A percentile compares a stretch with the other conserved stretches of the same genome.
Evolutionary conservation across 257 asterid species (phyloP).

Genomic region (Lycium ferocissimum): DNA sequence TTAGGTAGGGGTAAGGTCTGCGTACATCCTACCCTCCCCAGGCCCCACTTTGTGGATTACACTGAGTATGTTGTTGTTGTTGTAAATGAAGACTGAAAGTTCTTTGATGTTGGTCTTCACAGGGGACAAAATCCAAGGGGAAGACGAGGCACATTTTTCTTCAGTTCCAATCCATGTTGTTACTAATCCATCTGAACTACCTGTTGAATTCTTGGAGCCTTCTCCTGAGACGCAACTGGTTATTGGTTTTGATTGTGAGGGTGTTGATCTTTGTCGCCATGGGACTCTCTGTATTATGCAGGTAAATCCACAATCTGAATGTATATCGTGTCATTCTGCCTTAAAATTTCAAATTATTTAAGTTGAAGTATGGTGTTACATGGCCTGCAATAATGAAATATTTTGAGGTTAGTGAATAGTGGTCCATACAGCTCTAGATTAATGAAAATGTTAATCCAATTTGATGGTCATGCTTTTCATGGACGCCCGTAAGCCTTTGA

Average conservation of each 20-base stretch:
- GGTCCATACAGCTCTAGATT: slow-evolving; percentile 15
- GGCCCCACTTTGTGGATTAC: too few species aligned
- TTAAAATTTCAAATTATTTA: not conserved
- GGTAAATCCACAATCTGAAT: slow-evolving; percentile 47
- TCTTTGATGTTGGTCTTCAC: slow-evolving; percentile 35
- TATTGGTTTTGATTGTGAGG: slow-evolving; percentile 98
- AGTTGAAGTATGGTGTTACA: not conserved
- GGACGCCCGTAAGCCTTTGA: slow-evolving; percentile 15
- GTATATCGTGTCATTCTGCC: not conserved
- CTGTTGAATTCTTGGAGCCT: slow-evolving; percentile 89
- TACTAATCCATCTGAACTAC: slow-evolving; percentile 82
- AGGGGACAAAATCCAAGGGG: slow-evolving; percentile 58
- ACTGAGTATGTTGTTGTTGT: too few species aligned
- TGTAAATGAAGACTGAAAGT: slow-evolving; percentile 25
- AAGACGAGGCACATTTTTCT: slow-evolving; percentile 48
- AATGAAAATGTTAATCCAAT: slow-evolving; percentile 9
- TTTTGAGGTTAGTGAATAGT: slow-evolving; percentile 21
- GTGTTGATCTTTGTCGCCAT: slow-evolving; percentile 93
- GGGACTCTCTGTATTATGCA: slow-evolving; percentile 95
- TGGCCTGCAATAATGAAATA: slow-evolving; percentile 10
- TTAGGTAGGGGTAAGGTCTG: too few species aligned
- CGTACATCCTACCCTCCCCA: too few species aligned
- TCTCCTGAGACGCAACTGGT: slow-evolving; percentile 66
- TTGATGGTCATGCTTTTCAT: slow-evolving; percentile 12
- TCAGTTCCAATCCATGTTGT: slow-evolving; percentile 83